phyloP scores from a whole-genome alignment of 306 rosid species.

The Bauhinia variegata region DNA sequence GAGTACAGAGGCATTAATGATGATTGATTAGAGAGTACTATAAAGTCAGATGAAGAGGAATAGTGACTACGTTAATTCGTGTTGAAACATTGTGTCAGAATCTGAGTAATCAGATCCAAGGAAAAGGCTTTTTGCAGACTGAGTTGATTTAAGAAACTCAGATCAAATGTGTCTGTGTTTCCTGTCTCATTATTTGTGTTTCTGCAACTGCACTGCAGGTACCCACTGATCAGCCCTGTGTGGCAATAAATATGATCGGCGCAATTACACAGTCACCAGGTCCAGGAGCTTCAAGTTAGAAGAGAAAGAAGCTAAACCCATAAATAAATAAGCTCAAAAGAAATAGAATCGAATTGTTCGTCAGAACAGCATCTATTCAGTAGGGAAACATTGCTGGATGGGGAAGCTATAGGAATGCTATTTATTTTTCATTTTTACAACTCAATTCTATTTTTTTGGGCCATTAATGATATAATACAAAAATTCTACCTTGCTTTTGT shows the following conservation, averaged over 20 bases:
- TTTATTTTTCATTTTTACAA: neutral
- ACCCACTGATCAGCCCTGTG: slow-evolving; percentile 62
- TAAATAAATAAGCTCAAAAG: slow-evolving; percentile 1
- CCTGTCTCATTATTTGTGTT: slow-evolving; percentile 19
- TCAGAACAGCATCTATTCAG: slow-evolving; percentile 9
- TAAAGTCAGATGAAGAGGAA: no score
- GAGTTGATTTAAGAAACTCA: no score
- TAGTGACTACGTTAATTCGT: no score
- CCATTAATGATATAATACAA: neutral
- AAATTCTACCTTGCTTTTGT: neutral
- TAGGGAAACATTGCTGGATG: neutral
- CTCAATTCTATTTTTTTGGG: neutral
- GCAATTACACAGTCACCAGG: slow-evolving; percentile 57
- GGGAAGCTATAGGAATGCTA: neutral
- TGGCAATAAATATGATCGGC: slow-evolving; percentile 59
- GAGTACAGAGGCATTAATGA: no score
- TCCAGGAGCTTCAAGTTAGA: slow-evolving; percentile 11
- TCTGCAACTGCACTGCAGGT: slow-evolving; percentile 42
- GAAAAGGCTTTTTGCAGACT: no score
- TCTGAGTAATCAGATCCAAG: no score
- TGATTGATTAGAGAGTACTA: no score
- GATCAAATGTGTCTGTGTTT: no score
- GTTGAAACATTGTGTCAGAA: no score
- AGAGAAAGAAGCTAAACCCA: neutral
- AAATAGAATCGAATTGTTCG: slow-evolving; percentile 1